Conservation (phyloP, 2,329 filamentous ascomycete genomes). For the Neurospora sp. region DNA sequence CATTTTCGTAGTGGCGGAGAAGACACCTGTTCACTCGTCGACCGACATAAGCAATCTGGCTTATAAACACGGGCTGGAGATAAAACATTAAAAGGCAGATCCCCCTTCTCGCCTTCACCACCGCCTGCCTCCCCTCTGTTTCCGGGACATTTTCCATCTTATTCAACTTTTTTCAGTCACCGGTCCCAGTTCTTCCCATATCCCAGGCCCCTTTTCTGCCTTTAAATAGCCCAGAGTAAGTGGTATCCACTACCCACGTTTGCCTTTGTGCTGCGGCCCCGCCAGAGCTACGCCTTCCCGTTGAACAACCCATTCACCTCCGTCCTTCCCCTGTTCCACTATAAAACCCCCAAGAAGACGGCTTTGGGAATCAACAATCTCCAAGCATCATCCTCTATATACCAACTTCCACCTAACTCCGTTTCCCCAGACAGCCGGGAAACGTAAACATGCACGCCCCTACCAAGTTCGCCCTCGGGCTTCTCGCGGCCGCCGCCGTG, state of each 20-base stretch:
- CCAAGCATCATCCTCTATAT: not conserved
- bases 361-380: not conserved
- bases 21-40: slow-evolving; percentile 19
- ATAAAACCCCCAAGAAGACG: not conserved
- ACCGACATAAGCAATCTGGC: slow-evolving; percentile 6
- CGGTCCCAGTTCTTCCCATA: slow-evolving; percentile 4
- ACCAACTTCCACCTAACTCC: not conserved
- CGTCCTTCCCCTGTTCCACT: not conserved
- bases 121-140: slow-evolving; percentile 4
- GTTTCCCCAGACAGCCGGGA: slow-evolving; percentile 3
- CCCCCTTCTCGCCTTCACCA: slow-evolving; percentile 3
- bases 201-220: slow-evolving; percentile 12
- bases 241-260: slow-evolving; percentile 1
- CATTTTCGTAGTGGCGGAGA: slow-evolving; percentile 9
- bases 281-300: not conserved
- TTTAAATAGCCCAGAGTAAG: slow-evolving; percentile 18
- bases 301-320: not conserved
- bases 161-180: slow-evolving; percentile 5
- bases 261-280: slow-evolving; percentile 2
- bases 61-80: slow-evolving; percentile 11
- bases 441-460: slow-evolving; percentile 33
- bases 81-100: slow-evolving; percentile 14
- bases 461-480: slow-evolving; percentile 41
- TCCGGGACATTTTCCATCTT: slow-evolving; percentile 6
- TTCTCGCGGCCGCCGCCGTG: slow-evolving; percentile 44